These are phyloP conservation scores for Papilionanthe hybrid DNA, from an alignment of 116 monocot genomes.

Conservation along the genomic window DNA sequence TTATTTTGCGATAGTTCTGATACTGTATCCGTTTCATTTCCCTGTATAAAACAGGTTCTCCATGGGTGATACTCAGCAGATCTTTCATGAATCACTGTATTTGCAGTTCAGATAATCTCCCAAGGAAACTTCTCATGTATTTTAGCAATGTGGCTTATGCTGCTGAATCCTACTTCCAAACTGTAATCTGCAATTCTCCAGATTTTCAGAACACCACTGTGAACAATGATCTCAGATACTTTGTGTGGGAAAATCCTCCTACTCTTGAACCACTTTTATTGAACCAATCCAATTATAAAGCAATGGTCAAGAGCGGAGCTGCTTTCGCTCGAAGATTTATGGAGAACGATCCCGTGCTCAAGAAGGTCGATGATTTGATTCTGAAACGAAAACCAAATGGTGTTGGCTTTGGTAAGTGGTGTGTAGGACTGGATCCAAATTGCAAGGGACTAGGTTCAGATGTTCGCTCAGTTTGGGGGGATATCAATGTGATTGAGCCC, in stretches of 20 bases:
- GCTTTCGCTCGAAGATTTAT: slow-evolving; percentile 63
- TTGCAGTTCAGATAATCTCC: slow-evolving; percentile 65
- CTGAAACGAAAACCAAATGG: slow-evolving; percentile 36
- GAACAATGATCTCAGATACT: slow-evolving; percentile 63
- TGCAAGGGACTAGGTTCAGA: neutral
- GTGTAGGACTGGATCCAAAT: slow-evolving; percentile 7
- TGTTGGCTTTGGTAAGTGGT: slow-evolving; percentile 49
- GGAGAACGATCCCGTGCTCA: slow-evolving; percentile 46
- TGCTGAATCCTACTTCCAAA: slow-evolving; percentile 82
- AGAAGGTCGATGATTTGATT: slow-evolving; percentile 46
- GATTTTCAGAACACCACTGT: slow-evolving; percentile 71
- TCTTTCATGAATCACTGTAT: slow-evolving; percentile 55
- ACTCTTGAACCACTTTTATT: slow-evolving; percentile 54
- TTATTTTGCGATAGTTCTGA: too few species aligned
- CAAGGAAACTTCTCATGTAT: slow-evolving; percentile 84
- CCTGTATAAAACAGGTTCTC: slow-evolving; percentile 53
- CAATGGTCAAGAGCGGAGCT: slow-evolving; percentile 57
- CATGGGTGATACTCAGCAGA: slow-evolving; percentile 80
- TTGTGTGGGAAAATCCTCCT: slow-evolving; percentile 72
- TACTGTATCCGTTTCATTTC: neutral
- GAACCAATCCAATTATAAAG: slow-evolving; percentile 48
- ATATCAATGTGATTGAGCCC: slow-evolving; percentile 42
- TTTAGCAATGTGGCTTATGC: slow-evolving; percentile 65
- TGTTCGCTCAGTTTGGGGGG: slow-evolving; percentile 42
- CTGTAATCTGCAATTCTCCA: slow-evolving; percentile 67